These are phyloP conservation scores for Ophiocordyceps sinensis DNA, from an alignment of 2,329 filamentous ascomycete species.

Conservation along the genomic window DNA sequence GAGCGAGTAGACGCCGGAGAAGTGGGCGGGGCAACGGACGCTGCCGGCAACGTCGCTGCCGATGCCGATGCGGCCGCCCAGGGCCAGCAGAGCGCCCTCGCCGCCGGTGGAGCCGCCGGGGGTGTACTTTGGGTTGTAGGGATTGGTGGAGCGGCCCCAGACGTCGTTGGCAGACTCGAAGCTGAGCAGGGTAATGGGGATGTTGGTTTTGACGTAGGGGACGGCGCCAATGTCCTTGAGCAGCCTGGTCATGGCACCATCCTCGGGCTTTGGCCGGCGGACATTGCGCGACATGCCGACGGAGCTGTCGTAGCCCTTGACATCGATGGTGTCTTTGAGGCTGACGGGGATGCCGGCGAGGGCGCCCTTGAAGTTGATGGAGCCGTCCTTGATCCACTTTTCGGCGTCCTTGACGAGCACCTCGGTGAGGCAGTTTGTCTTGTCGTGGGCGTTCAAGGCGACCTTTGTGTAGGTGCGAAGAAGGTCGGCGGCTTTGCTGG, in stretches of 20 bases:
- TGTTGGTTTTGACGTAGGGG: slow-evolving; percentile 84
- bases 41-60: slow-evolving; percentile 86
- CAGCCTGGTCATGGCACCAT: slow-evolving; percentile 60
- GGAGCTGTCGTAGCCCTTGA: slow-evolving; percentile 69
- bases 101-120: slow-evolving; percentile 83
- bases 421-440: slow-evolving; percentile 84
- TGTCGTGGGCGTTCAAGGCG: slow-evolving; percentile 66
- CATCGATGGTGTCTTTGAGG: slow-evolving; percentile 66
- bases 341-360: slow-evolving; percentile 78
- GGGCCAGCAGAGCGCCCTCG: slow-evolving; percentile 68
- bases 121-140: slow-evolving; percentile 70
- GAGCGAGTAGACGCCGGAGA: slow-evolving; percentile 75
- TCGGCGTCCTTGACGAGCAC: slow-evolving; percentile 69
- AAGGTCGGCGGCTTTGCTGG: slow-evolving; percentile 52
- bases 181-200: slow-evolving; percentile 73
- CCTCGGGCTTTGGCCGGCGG: slow-evolving; percentile 47
- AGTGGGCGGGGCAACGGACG: slow-evolving; percentile 76
- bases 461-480: slow-evolving; percentile 81
- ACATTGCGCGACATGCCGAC: slow-evolving; percentile 67
- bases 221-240: slow-evolving; percentile 80
- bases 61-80: slow-evolving; percentile 75
- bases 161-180: slow-evolving; percentile 69
- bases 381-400: slow-evolving; percentile 45
- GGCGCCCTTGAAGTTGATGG: slow-evolving; percentile 62
- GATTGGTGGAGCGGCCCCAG: slow-evolving; percentile 74